A percentile compares a stretch with the other conserved stretches of the same genome.
Conservation (phyloP, 108 stramenopile species). For the Nitzschia sp. region DNA sequence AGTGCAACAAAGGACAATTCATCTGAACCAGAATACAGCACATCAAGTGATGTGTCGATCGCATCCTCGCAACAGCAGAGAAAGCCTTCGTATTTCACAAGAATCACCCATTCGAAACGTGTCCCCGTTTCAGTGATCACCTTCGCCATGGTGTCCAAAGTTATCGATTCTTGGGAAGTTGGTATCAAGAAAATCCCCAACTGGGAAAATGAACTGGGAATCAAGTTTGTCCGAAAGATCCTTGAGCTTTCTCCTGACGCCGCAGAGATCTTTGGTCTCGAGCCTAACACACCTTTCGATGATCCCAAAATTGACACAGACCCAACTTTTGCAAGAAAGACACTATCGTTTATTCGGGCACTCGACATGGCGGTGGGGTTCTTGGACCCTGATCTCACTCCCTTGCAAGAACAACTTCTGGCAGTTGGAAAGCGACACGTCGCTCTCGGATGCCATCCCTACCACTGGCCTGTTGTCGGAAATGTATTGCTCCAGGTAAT, state of each 20-base stretch:
- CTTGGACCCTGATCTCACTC: conserved; percentile 25
- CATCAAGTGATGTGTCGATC: too few species aligned
- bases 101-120: background rate
- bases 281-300: conserved; percentile 4
- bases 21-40: too few species aligned
- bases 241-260: conserved; percentile 4
- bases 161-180: conserved; percentile 13
- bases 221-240: conserved; percentile 4
- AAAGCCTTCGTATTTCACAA: conserved; percentile 1
- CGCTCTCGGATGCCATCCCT: background rate
- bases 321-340: conserved; percentile 7
- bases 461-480: conserved; percentile 9
- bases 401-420: conserved; percentile 15
- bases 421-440: conserved; percentile 14
- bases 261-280: conserved; percentile 12
- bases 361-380: conserved; percentile 20
- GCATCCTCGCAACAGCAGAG: background rate
- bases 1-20: too few species aligned
- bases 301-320: conserved; percentile 3
- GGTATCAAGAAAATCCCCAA: background rate
- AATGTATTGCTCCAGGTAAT: background rate
- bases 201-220: conserved; percentile 5
- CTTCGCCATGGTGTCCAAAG: background rate
- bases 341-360: background rate
- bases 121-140: conserved; percentile 6